phyloP scores from a whole-genome alignment of 768 basidiomycete species.

The Grammothele lineata region DNA sequence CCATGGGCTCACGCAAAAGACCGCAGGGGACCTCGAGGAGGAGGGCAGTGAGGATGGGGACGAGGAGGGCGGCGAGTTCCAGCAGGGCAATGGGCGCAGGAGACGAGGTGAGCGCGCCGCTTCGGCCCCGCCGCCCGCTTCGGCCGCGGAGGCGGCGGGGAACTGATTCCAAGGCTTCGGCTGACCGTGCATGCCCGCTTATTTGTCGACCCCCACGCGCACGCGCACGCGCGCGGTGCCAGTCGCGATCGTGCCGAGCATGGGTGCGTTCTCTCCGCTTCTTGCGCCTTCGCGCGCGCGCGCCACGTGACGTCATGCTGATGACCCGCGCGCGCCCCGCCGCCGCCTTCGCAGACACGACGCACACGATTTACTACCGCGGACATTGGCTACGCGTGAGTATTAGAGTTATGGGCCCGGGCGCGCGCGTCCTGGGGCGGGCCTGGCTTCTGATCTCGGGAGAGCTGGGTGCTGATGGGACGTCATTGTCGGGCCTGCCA shows the following conservation, averaged over 20 bases:
- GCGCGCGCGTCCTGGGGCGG: too few species aligned
- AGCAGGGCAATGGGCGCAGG: conserved; percentile 67
- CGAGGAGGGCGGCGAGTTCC: conserved; percentile 39
- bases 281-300: conserved; percentile 3
- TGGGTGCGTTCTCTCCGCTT: conserved; percentile 45
- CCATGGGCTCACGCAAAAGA: conserved; percentile 59
- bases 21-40: conserved; percentile 74
- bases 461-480: conserved; percentile 12
- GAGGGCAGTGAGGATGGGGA: conserved; percentile 71
- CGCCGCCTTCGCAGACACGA: conserved; percentile 61
- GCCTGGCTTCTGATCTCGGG: conserved; percentile 6
- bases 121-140: background rate
- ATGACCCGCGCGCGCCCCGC: too few species aligned
- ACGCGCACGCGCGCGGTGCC: background rate
- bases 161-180: too few species aligned
- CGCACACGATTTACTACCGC: conserved; percentile 85
- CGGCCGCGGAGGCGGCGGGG: too few species aligned
- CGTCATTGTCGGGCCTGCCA: conserved; percentile 28
- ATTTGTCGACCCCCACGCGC: background rate
- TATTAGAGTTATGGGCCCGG: background rate
- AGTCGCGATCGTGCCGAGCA: conserved; percentile 82
- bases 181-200: background rate
- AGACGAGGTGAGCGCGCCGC: conserved; percentile 40
- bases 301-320: conserved; percentile 17
- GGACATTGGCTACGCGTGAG: conserved; percentile 81